phyloP scores from a whole-genome alignment of 345 rosid genomes.

The Bruguiera gymnorhiza region DNA sequence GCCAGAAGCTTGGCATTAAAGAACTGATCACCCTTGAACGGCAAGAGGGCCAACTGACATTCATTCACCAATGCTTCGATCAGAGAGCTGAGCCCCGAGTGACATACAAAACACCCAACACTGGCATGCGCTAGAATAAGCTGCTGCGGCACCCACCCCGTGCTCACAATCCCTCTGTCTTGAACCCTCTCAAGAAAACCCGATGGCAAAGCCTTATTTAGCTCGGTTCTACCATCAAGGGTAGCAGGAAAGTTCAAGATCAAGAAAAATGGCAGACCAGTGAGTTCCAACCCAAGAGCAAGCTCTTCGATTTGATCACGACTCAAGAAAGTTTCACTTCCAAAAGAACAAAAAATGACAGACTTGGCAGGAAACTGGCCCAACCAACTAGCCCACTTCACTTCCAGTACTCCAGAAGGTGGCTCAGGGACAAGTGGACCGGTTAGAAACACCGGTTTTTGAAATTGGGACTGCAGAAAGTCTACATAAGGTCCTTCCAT shows the following conservation, averaged over 20 bases:
- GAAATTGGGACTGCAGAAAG: conserved; percentile 11
- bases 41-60: conserved; percentile 35
- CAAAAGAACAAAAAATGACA: conserved; percentile 32
- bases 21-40: conserved; percentile 38
- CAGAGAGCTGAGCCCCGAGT: conserved; percentile 35
- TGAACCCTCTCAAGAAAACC: conserved; percentile 27
- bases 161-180: conserved; percentile 25
- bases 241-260: conserved; percentile 26
- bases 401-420: conserved; percentile 24
- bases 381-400: conserved; percentile 33
- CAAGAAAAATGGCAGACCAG: conserved; percentile 33
- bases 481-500: conserved; percentile 33
- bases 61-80: conserved; percentile 32
- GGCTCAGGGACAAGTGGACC: conserved; percentile 35
- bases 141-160: conserved; percentile 37
- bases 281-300: conserved; percentile 31
- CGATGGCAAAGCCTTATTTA: conserved; percentile 21
- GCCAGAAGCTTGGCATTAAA: conserved; percentile 32
- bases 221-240: neutral
- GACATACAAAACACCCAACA: conserved; percentile 31
- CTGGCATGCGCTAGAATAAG: conserved; percentile 25
- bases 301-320: conserved; percentile 26
- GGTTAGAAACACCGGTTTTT: conserved; percentile 23
- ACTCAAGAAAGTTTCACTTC: conserved; percentile 33
- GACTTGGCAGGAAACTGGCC: conserved; percentile 22